A percentile compares a stretch with the other conserved stretches of the same genome.
Conservation (phyloP, 305 asterid genomes). For the Fraxinus latifolia region DNA sequence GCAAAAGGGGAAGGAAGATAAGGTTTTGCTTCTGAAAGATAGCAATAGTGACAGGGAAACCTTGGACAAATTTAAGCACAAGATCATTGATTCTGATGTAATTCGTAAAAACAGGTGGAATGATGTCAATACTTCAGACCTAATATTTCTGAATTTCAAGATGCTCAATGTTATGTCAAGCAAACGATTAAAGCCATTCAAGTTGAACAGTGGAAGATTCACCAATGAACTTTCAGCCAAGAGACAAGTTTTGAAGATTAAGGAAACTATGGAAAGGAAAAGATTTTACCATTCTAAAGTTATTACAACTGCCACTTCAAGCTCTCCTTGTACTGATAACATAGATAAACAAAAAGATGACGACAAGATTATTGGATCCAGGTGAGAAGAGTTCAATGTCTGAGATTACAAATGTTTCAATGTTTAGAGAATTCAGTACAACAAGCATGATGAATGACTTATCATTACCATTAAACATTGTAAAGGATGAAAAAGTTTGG, state of each 20-base stretch:
- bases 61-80: conserved; percentile 46
- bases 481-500: conserved; percentile 28
- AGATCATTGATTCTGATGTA: conserved; percentile 49
- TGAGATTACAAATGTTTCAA: conserved; percentile 55
- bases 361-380: conserved; percentile 28
- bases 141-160: conserved; percentile 54
- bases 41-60: background rate
- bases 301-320: conserved; percentile 21
- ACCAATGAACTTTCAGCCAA: background rate
- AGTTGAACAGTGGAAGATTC: conserved; percentile 23
- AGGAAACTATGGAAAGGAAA: conserved; percentile 52
- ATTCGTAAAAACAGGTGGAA: conserved; percentile 57
- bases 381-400: conserved; percentile 68
- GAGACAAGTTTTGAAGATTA: conserved; percentile 41
- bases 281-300: conserved; percentile 34
- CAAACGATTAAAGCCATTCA: conserved; percentile 27
- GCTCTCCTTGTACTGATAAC: conserved; percentile 9
- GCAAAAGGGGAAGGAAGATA: conserved; percentile 31
- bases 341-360: conserved; percentile 15
- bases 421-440: conserved; percentile 34
- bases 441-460: conserved; percentile 13
- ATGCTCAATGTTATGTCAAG: conserved; percentile 42
- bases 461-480: background rate
- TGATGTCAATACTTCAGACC: conserved; percentile 56
- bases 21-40: conserved; percentile 39